phyloP scores from a whole-genome alignment of 306 rosid species.

The Leucaena leucocephala region DNA sequence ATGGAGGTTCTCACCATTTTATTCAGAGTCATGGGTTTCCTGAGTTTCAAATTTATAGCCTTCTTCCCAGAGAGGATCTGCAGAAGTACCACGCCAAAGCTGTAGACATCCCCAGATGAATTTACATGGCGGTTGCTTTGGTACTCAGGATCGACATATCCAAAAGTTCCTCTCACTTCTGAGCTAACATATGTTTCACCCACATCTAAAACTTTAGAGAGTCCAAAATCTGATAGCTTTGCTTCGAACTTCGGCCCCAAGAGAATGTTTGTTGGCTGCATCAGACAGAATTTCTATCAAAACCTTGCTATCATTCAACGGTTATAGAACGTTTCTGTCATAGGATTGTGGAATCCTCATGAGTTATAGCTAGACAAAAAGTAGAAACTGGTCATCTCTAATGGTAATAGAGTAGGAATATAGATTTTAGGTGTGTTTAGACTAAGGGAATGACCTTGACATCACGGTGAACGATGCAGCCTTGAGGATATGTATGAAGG shows the following conservation, averaged over 20 bases:
- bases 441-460: conserved; percentile 53
- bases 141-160: conserved; percentile 69
- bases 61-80: conserved; percentile 71
- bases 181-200: conserved; percentile 60
- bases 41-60: conserved; percentile 56
- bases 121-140: conserved; percentile 55
- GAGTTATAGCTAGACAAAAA: background rate
- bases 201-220: conserved; percentile 54
- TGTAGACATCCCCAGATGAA: conserved; percentile 63
- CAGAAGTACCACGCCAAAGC: conserved; percentile 67
- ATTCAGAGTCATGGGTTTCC: conserved; percentile 55
- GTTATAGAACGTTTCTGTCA: conserved; percentile 4
- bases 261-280: conserved; percentile 73
- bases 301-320: conserved; percentile 3
- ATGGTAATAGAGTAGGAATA: background rate
- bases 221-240: conserved; percentile 69
- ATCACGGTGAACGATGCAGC: conserved; percentile 77
- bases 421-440: background rate
- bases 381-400: background rate
- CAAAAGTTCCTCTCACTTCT: conserved; percentile 78
- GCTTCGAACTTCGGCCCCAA: conserved; percentile 65
- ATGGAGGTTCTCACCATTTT: conserved; percentile 50
- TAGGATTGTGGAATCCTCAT: background rate
- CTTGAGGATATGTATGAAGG: conserved; percentile 63
- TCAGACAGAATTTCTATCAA: conserved; percentile 13